These are phyloP conservation scores for Gyromitra esculenta DNA, from an alignment of 2,329 filamentous ascomycete genomes.

Conservation along the genomic window DNA sequence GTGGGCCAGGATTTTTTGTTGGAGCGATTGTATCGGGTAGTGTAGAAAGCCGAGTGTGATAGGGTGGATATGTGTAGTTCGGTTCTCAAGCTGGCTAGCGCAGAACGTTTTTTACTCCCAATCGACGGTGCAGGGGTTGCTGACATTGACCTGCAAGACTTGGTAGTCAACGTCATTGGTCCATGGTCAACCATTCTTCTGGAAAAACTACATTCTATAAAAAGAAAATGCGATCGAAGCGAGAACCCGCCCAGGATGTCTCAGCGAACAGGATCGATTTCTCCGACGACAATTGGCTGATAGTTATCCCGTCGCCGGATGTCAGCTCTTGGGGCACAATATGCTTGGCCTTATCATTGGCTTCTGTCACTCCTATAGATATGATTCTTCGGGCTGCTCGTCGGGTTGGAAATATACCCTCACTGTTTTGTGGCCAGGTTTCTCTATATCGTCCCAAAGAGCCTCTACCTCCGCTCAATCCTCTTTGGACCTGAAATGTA, in stretches of 20 bases:
- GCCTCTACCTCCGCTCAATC: constrained; percentile 18
- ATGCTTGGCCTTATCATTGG: constrained; percentile 4
- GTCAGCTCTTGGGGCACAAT: not conserved
- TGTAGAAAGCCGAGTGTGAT: constrained; percentile 6
- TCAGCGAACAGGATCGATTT: constrained; percentile 2
- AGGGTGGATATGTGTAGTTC: constrained; percentile 17
- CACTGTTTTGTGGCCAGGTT: constrained; percentile 15
- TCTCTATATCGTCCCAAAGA: constrained; percentile 14
- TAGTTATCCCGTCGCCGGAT: not conserved
- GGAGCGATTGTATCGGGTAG: constrained; percentile 13
- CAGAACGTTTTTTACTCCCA: constrained; percentile 8
- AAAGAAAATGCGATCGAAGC: constrained; percentile 39
- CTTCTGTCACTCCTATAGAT: not conserved
- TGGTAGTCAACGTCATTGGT: constrained; percentile 35
- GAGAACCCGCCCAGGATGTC: constrained; percentile 10
- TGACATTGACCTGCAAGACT: constrained; percentile 5
- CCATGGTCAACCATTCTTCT: constrained; percentile 8
- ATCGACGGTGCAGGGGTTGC: constrained; percentile 23
- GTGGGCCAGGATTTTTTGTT: constrained; percentile 11
- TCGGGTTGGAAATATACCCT: constrained; percentile 13
- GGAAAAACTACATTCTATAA: constrained; percentile 35
- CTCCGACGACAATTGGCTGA: constrained; percentile 12
- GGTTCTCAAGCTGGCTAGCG: constrained; percentile 21
- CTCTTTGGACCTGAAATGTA: constrained; percentile 7
- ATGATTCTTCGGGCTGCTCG: not conserved